Base-by-base conservation (phyloP, 345 rosid genomes). In the Combretum micranthum region DNA sequence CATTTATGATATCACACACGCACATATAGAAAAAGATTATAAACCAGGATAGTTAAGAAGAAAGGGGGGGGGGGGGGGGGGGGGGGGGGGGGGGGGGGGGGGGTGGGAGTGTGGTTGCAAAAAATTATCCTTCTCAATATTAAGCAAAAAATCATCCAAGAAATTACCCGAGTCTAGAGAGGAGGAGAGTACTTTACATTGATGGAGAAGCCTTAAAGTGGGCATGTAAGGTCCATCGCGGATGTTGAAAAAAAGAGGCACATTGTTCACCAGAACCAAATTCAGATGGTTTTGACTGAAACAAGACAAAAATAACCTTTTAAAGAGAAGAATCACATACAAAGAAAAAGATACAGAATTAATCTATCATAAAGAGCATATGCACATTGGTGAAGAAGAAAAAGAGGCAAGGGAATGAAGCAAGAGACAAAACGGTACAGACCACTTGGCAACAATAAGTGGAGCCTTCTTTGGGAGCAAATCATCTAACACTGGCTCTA, bases 151-250 rank as follows among this genome's bases (percentile, higher is more conserved):
- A 14, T 47, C 14, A 56, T 47, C 21, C 49, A 15, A 44, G 50
- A 49, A 55, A 47, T 51, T 26, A 60, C 16, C 48, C 19, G 7
- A 46, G 47, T 14, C 17, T 55, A 22, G 60, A 62, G 10, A 53
- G 64, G 50, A 57, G 44, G 42, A 67, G 47, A 67, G 47, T 56
- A 48, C 68, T 61, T 68, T 77, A 87, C 97, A 94, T 69, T 94
- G 97, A 78, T 94, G 99, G 57, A 94, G 96, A 53, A 94, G 93
- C 13, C 96, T 73, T 18, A 94, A 64, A 11, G 99, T 94, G 63
- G 99, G 99, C 99, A 94, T 94, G 75, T 94, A 94, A 53, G 96
- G 97, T 52, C 99, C 97, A 15, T 90, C 97, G 25, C 96, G 91
- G 65, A 94, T 75, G 65, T 92, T 90, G 80, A 94, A 94, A 75